A percentile compares a stretch with the other conserved stretches of the same genome.
These are phyloP conservation scores for Alternaria solani DNA, from an alignment of 2,329 filamentous ascomycete species.

Conservation along the genomic window DNA sequence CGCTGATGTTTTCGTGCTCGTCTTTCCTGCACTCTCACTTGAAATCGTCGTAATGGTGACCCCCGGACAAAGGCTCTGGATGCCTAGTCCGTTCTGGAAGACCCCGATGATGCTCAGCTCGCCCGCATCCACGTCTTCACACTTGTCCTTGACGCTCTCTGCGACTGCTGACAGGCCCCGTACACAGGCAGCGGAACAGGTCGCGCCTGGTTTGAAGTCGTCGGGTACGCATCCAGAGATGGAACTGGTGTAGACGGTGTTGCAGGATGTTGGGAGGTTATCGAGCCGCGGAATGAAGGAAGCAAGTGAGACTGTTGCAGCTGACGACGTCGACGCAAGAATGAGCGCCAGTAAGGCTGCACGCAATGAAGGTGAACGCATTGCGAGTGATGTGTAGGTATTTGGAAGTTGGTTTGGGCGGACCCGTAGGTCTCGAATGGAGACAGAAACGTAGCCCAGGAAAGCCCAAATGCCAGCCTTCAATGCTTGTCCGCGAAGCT, in stretches of 20 bases:
- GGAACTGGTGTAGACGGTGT: conserved; percentile 50
- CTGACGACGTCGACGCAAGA: conserved; percentile 28
- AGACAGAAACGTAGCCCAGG: conserved; percentile 8
- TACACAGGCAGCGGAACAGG: conserved; percentile 52
- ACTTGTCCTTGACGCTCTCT: conserved; percentile 44
- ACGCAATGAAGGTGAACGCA: conserved; percentile 30
- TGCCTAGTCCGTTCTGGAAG: conserved; percentile 52
- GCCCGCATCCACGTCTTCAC: conserved; percentile 45
- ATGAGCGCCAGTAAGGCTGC: conserved; percentile 32
- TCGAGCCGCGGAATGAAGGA: conserved; percentile 56
- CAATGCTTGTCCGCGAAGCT: conserved; percentile 12
- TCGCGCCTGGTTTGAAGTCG: conserved; percentile 50
- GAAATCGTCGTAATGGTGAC: conserved; percentile 33
- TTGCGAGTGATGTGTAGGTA: conserved; percentile 26
- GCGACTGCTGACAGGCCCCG: conserved; percentile 50
- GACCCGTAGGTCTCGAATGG: conserved; percentile 16
- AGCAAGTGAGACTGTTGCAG: conserved; percentile 52
- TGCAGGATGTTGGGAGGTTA: conserved; percentile 51
- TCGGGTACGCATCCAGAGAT: conserved; percentile 52
- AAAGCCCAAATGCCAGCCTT: conserved; percentile 22
- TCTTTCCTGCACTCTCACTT: conserved; percentile 11
- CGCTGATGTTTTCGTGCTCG: conserved; percentile 13
- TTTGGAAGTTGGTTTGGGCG: conserved; percentile 13
- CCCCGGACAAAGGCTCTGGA: conserved; percentile 51
- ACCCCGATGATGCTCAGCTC: conserved; percentile 54